phyloP scores from a whole-genome alignment of 116 monocot species.

The Dioscorea cayenensis region DNA sequence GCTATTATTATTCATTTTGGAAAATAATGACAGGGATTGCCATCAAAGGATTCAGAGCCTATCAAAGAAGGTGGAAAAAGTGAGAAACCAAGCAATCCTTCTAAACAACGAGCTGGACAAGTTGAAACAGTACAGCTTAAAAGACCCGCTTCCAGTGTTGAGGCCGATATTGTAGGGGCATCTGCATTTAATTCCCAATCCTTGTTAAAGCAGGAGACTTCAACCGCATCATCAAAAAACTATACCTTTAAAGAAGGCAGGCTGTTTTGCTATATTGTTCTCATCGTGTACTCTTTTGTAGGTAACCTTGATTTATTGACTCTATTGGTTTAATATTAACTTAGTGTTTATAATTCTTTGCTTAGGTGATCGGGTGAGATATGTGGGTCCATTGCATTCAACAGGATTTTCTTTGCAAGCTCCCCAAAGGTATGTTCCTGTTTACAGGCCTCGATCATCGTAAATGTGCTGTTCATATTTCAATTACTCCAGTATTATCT shows the following conservation, averaged over 20 bases:
- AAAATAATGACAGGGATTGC: conserved; percentile 13
- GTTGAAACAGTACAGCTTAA: conserved; percentile 37
- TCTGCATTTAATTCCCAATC: conserved; percentile 65
- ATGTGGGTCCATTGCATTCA: conserved; percentile 55
- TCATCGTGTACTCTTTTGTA: not conserved
- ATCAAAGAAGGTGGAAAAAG: conserved; percentile 39
- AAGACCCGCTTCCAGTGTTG: conserved; percentile 75
- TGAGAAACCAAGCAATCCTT: conserved; percentile 33
- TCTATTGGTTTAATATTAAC: not conserved
- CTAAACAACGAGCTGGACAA: conserved; percentile 34
- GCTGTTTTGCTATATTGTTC: not conserved
- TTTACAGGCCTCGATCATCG: not conserved
- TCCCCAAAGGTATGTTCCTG: conserved; percentile 35
- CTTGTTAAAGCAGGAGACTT: conserved; percentile 73
- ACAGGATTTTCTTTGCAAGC: conserved; percentile 46
- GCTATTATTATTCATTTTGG: not conserved
- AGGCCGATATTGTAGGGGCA: conserved; percentile 75
- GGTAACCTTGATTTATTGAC: not conserved
- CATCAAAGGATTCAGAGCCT: conserved; percentile 48
- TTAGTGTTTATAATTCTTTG: not conserved
- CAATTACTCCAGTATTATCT: no score
- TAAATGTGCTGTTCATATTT: not conserved
- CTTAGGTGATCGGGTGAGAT: conserved; percentile 86
- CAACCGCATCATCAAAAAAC: conserved; percentile 80
- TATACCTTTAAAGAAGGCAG: conserved; percentile 91